These are phyloP conservation scores for Ceratocystis ficicola DNA, from an alignment of 2,329 filamentous ascomycete species.

Conservation along the genomic window DNA sequence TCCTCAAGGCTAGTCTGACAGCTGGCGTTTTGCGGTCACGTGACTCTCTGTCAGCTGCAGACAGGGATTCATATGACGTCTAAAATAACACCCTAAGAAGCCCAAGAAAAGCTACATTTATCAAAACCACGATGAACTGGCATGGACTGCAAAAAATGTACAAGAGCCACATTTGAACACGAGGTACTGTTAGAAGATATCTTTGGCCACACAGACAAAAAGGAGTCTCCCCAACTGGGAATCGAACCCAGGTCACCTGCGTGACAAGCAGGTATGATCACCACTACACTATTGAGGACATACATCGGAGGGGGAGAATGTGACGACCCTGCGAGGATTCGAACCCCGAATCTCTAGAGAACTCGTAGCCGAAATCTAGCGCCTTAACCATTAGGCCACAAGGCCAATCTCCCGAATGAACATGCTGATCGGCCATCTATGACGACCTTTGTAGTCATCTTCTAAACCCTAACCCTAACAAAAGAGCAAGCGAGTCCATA, in stretches of 20 bases:
- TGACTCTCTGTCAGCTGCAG: not conserved
- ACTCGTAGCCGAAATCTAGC: slow-evolving; percentile 13
- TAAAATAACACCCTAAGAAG: no score
- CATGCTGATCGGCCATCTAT: not conserved
- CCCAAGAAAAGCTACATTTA: not conserved
- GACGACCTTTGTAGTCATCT: not conserved
- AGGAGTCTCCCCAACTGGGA: slow-evolving; percentile 14
- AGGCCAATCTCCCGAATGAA: slow-evolving; percentile 3
- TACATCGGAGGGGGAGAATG: not conserved
- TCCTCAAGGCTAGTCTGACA: slow-evolving; percentile 11
- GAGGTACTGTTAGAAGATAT: not conserved
- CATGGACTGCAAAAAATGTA: not conserved
- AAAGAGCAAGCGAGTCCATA: no score
- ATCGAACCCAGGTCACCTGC: slow-evolving; percentile 19
- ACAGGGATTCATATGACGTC: not conserved
- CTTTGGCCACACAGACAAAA: not conserved
- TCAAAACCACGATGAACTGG: not conserved
- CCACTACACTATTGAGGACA: slow-evolving; percentile 16
- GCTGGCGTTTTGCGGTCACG: not conserved
- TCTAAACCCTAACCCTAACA: no score
- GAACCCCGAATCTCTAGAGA: slow-evolving; percentile 17
- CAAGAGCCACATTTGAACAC: no score
- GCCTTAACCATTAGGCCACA: slow-evolving; percentile 16
- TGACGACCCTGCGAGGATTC: slow-evolving; percentile 14
- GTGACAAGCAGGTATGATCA: slow-evolving; percentile 20